These are phyloP conservation scores for Prunus salicina DNA, from an alignment of 306 rosid species.

Conservation along the genomic window DNA sequence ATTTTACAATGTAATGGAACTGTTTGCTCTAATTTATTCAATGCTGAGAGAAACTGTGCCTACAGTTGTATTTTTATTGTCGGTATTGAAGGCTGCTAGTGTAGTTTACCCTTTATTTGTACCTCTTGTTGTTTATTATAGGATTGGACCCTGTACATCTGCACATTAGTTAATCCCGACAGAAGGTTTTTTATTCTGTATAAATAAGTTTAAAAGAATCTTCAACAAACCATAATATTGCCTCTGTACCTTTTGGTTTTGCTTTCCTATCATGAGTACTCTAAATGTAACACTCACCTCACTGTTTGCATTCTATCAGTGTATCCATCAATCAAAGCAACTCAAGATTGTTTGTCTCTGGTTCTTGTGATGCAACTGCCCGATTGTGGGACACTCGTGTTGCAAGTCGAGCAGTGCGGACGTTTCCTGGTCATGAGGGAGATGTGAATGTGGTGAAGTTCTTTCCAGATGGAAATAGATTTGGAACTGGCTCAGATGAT, in stretches of 20 bases:
- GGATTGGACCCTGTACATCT: not conserved
- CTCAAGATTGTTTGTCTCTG: slow-evolving; percentile 84
- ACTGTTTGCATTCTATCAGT: slow-evolving; percentile 41
- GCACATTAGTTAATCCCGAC: not conserved
- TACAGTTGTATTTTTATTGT: not conserved
- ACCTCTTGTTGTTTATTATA: not conserved
- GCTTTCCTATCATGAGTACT: not conserved
- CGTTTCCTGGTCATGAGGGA: slow-evolving; percentile 81
- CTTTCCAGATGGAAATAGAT: slow-evolving; percentile 95
- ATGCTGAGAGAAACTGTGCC: not conserved
- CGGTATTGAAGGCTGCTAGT: slow-evolving; percentile 2
- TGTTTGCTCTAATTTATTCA: not conserved
- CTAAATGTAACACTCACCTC: not conserved
- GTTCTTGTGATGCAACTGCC: slow-evolving; percentile 91
- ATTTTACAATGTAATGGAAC: not conserved
- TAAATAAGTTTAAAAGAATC: not conserved
- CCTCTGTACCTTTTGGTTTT: not conserved
- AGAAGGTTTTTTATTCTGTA: not conserved
- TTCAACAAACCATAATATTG: not conserved
- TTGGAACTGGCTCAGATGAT: slow-evolving; percentile 97
- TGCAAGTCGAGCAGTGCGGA: slow-evolving; percentile 92
- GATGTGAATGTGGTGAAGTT: slow-evolving; percentile 87
- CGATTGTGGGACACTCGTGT: slow-evolving; percentile 99
- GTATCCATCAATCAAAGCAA: slow-evolving; percentile 82
- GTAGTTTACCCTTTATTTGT: not conserved